Conservation (phyloP, 2,329 filamentous ascomycete species). For the Monosporascus ibericus region DNA sequence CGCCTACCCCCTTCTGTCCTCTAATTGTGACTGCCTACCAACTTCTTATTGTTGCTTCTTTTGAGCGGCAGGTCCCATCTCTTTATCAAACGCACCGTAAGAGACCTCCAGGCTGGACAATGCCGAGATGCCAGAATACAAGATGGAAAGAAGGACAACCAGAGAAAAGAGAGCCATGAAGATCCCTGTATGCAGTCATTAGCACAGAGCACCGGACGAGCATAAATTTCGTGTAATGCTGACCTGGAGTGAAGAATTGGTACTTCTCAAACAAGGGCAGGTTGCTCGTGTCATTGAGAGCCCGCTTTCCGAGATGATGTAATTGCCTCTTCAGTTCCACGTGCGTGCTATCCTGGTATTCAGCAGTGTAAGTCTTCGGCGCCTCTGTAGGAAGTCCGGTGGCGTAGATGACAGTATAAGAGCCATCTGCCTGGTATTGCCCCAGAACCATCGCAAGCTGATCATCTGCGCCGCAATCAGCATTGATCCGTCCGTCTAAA, state of each 20-base stretch:
- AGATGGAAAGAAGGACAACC: constrained; percentile 67
- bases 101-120: constrained; percentile 79
- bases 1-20: not conserved
- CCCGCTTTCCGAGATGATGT: constrained; percentile 25
- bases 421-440: constrained; percentile 30
- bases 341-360: constrained; percentile 57
- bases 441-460: constrained; percentile 44
- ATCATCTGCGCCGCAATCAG: constrained; percentile 33
- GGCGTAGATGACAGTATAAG: constrained; percentile 72
- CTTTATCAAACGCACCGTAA: constrained; percentile 94
- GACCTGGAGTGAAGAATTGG: constrained; percentile 86
- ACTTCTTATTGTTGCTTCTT: constrained; percentile 62
- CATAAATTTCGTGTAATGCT: constrained; percentile 23
- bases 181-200: constrained; percentile 52
- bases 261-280: constrained; percentile 80
- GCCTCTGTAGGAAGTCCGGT: constrained; percentile 50
- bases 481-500: constrained; percentile 14
- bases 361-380: constrained; percentile 54
- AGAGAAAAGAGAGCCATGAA: constrained; percentile 78
- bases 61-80: constrained; percentile 82
- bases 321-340: constrained; percentile 66
- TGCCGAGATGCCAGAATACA: constrained; percentile 71
- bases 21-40: not conserved
- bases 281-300: constrained; percentile 36
- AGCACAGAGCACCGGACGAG: not conserved